Evolutionary conservation across 2,329 filamentous ascomycete genomes (phyloP).

Genomic region (Phaeosphaeriaceae sp.): DNA sequence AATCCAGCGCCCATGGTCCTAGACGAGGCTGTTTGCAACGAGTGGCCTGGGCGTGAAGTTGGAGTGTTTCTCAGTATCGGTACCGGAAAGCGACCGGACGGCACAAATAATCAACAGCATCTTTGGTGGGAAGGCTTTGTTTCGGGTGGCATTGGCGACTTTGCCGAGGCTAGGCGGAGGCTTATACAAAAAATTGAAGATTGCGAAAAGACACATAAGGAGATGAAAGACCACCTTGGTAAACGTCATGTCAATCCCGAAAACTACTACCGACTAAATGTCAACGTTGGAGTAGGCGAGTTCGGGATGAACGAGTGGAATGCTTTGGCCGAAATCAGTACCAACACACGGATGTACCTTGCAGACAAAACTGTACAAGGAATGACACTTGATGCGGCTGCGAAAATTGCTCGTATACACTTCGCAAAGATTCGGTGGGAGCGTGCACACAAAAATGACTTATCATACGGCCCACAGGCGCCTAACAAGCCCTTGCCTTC

Average conservation of each 20-base stretch:
- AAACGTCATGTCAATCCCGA: conserved; percentile 83
- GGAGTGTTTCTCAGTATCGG: conserved; percentile 92
- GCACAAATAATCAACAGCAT: conserved; percentile 70
- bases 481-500: conserved; percentile 44
- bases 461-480: conserved; percentile 34
- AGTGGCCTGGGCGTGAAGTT: conserved; percentile 93
- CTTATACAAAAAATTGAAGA: conserved; percentile 93
- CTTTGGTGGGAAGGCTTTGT: conserved; percentile 93
- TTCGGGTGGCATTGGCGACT: conserved; percentile 74
- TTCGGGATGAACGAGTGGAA: conserved; percentile 99
- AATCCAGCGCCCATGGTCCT: conserved; percentile 86
- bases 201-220: conserved; percentile 87
- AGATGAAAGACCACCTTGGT: conserved; percentile 81
- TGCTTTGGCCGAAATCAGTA: conserved; percentile 92
- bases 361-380: conserved; percentile 73
- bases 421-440: conserved; percentile 74
- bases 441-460: conserved; percentile 46
- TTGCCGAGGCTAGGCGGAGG: conserved; percentile 84
- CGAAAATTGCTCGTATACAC: conserved; percentile 83
- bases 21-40: conserved; percentile 88
- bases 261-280: conserved; percentile 95
- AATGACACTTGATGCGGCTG: conserved; percentile 77
- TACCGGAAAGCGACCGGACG: conserved; percentile 83
- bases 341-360: conserved; percentile 85
- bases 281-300: conserved; percentile 93